A percentile compares a stretch with the other conserved stretches of the same genome.
These are phyloP conservation scores for Trichaptum fuscoviolaceum DNA, from an alignment of 768 basidiomycete species.

Conservation along the genomic window DNA sequence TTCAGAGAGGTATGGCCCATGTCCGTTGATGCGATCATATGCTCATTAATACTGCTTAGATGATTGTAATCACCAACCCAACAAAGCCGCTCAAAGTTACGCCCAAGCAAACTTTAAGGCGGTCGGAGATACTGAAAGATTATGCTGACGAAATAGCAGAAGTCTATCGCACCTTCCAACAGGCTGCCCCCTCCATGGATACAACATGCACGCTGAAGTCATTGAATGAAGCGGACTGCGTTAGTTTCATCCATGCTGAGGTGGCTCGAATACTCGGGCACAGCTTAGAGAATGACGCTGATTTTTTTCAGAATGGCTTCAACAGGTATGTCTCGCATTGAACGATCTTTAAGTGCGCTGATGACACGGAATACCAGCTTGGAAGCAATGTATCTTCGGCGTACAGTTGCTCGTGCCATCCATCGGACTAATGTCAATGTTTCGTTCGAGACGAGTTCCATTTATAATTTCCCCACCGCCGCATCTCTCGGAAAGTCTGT, in stretches of 20 bases:
- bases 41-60: background rate
- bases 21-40: background rate
- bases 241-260: slow-evolving; percentile 17
- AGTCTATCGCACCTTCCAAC: background rate
- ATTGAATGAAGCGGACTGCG: slow-evolving; percentile 20
- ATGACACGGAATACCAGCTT: slow-evolving; percentile 18
- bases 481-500: slow-evolving; percentile 18
- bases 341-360: background rate
- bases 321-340: slow-evolving; percentile 14
- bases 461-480: slow-evolving; percentile 38
- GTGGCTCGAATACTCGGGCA: slow-evolving; percentile 28
- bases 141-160: slow-evolving; percentile 24
- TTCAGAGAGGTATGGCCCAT: slow-evolving; percentile 9
- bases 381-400: slow-evolving; percentile 32
- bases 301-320: slow-evolving; percentile 36
- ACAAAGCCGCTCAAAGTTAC: slow-evolving; percentile 3
- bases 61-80: slow-evolving; percentile 11
- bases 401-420: slow-evolving; percentile 22
- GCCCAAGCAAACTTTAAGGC: slow-evolving; percentile 1
- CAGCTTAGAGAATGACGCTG: slow-evolving; percentile 26
- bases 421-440: slow-evolving; percentile 11
- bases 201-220: background rate
- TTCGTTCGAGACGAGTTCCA: slow-evolving; percentile 20
- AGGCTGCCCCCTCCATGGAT: background rate
- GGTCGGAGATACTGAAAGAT: background rate